Conservation (phyloP, 2,329 filamentous ascomycete species). For the Stromatinia cepivora region DNA sequence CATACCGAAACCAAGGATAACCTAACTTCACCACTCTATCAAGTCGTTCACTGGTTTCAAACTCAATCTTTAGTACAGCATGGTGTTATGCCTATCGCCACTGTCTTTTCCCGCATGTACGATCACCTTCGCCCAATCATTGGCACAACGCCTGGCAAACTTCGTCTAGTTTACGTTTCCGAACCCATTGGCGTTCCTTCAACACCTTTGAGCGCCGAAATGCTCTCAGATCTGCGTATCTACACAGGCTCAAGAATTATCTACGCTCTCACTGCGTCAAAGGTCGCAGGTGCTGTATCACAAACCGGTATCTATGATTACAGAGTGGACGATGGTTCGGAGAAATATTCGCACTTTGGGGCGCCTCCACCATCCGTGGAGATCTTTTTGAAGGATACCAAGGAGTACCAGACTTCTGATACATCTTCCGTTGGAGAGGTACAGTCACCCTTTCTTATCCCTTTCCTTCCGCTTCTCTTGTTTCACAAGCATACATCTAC, state of each 20-base stretch:
- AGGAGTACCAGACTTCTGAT: conserved; percentile 62
- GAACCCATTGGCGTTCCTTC: conserved; percentile 66
- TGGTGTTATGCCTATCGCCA: conserved; percentile 71
- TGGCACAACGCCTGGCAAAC: conserved; percentile 65
- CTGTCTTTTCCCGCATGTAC: conserved; percentile 62
- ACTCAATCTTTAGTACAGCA: conserved; percentile 65
- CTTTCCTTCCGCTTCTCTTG: conserved; percentile 5
- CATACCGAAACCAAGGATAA: conserved; percentile 62
- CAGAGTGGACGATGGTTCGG: conserved; percentile 50
- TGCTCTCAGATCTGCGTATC: conserved; percentile 78
- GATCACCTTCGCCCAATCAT: conserved; percentile 58
- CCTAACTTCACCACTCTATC: conserved; percentile 62
- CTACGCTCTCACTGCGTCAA: conserved; percentile 79
- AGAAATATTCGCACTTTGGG: conserved; percentile 69
- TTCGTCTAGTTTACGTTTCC: conserved; percentile 79
- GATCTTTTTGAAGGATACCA: conserved; percentile 67
- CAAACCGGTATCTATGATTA: conserved; percentile 92
- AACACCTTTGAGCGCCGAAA: conserved; percentile 64
- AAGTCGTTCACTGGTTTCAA: conserved; percentile 70
- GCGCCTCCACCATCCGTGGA: conserved; percentile 78
- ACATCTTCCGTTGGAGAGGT: conserved; percentile 63
- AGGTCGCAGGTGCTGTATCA: conserved; percentile 84
- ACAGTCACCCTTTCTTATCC: conserved; percentile 39
- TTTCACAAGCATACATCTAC: conserved; percentile 19
- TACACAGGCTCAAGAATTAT: conserved; percentile 78